These are phyloP conservation scores for Tolypocladium guangdongense DNA, from an alignment of 2,329 filamentous ascomycete genomes.

Conservation along the genomic window DNA sequence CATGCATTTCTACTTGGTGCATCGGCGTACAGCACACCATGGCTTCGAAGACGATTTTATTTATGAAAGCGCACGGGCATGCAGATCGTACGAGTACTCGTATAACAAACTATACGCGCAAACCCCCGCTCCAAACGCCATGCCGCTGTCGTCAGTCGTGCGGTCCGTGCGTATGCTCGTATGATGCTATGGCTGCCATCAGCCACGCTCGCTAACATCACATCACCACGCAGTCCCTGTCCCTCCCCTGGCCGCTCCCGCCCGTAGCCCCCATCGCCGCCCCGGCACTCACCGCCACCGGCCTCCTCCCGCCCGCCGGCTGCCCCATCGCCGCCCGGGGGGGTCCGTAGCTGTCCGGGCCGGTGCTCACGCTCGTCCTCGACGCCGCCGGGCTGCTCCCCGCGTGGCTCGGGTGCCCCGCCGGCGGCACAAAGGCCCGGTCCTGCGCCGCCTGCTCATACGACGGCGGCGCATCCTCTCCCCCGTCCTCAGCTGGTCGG, in stretches of 20 bases:
- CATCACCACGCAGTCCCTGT: slow-evolving; percentile 37
- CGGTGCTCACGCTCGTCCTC: slow-evolving; percentile 1
- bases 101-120: neutral
- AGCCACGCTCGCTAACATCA: slow-evolving; percentile 12
- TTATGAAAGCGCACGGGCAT: neutral
- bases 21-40: neutral
- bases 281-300: slow-evolving; percentile 11
- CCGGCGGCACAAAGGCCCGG: slow-evolving; percentile 38
- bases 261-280: slow-evolving; percentile 8
- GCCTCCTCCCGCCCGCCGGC: slow-evolving; percentile 12
- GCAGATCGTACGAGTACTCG: too few species aligned
- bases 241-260: slow-evolving; percentile 8
- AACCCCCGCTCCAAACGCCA: slow-evolving; percentile 1
- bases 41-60: neutral
- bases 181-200: neutral
- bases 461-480: slow-evolving; percentile 43
- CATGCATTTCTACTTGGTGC: too few species aligned
- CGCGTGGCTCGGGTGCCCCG: slow-evolving; percentile 39
- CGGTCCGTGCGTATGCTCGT: too few species aligned
- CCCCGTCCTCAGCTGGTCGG: slow-evolving; percentile 24
- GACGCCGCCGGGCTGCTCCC: slow-evolving; percentile 19
- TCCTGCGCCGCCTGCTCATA: slow-evolving; percentile 47
- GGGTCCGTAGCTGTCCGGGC: neutral
- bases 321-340: slow-evolving; percentile 1
- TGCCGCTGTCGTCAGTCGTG: neutral